Conservation (phyloP, 2,329 filamentous ascomycete species). For the Pyricularia grisea region DNA sequence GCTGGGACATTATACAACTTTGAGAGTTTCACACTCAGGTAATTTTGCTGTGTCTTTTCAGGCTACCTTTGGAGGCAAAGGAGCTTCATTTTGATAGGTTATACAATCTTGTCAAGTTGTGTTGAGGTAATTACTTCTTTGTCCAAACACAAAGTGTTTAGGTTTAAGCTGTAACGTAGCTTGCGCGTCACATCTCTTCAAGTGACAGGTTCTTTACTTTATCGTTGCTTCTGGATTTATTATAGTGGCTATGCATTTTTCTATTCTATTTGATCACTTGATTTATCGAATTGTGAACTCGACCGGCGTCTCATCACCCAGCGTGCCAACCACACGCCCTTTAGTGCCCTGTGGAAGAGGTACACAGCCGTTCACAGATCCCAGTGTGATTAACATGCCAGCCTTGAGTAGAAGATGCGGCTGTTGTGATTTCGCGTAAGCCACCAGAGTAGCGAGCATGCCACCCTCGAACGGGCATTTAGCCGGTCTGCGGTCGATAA, state of each 20-base stretch:
- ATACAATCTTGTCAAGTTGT: too few relatives aligned
- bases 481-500: not conserved
- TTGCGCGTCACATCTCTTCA: too few relatives aligned
- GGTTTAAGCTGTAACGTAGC: too few relatives aligned
- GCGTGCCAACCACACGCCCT: not conserved
- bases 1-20: too few relatives aligned
- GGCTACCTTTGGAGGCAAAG: too few relatives aligned
- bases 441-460: not conserved
- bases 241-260: not conserved
- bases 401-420: conserved; percentile 1
- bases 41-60: too few relatives aligned
- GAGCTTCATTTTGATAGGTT: too few relatives aligned
- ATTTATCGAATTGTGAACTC: not conserved
- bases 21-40: too few relatives aligned
- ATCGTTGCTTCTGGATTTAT: too few relatives aligned
- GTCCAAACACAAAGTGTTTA: too few relatives aligned
- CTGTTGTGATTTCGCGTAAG: not conserved
- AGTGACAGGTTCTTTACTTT: too few relatives aligned
- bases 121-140: too few relatives aligned
- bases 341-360: not conserved
- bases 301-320: not conserved
- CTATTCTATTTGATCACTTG: not conserved
- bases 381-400: not conserved
- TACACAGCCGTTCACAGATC: not conserved
- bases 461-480: not conserved